These are phyloP conservation scores for Pterocarpus santalinus DNA, from an alignment of 306 rosid genomes.

Conservation along the genomic window DNA sequence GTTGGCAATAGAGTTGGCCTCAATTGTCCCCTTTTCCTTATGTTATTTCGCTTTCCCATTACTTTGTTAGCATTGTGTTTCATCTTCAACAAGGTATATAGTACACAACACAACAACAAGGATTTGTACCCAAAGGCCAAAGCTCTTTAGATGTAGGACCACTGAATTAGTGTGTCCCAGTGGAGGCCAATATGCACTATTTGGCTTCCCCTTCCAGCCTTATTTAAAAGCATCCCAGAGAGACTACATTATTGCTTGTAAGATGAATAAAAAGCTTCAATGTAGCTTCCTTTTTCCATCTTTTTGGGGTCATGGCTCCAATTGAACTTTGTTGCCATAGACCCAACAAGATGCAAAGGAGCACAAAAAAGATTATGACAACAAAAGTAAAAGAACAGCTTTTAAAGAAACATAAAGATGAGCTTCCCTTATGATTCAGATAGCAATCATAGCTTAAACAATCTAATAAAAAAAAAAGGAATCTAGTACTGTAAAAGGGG, in stretches of 20 bases:
- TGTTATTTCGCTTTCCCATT: slow-evolving; percentile 15
- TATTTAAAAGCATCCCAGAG: background rate
- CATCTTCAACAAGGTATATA: background rate
- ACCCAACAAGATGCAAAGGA: slow-evolving; percentile 25
- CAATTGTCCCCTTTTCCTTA: slow-evolving; percentile 3
- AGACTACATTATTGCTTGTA: background rate
- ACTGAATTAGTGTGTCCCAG: slow-evolving; percentile 6
- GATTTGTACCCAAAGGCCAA: background rate
- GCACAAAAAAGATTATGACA: background rate
- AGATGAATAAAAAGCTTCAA: slow-evolving; percentile 4
- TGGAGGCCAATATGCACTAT: background rate
- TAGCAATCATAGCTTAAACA: background rate
- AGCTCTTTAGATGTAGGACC: slow-evolving; percentile 6
- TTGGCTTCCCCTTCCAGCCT: background rate
- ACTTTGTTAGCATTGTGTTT: slow-evolving; percentile 3
- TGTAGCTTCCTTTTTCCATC: background rate
- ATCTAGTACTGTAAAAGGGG: background rate
- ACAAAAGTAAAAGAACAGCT: background rate
- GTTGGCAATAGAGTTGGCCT: background rate
- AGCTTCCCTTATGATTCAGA: background rate
- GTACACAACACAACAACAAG: background rate
- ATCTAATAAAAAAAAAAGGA: background rate
- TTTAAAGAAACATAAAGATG: background rate
- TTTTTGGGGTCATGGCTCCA: slow-evolving; percentile 2
- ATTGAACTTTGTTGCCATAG: background rate